phyloP scores from a whole-genome alignment of 73 alveolate species.

The Paramecium biaurelia region DNA sequence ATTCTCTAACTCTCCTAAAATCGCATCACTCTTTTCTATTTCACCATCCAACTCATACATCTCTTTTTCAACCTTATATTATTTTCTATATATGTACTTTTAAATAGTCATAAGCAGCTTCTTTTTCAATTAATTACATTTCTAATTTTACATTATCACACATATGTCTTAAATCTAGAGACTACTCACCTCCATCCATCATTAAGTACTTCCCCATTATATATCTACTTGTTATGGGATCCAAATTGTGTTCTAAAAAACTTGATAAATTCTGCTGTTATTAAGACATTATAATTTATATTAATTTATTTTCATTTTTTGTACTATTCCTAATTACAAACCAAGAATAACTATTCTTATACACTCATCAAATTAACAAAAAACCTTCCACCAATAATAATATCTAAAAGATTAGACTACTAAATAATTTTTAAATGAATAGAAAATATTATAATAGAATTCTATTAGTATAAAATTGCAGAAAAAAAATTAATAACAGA shows the following conservation, averaged over 20 bases:
- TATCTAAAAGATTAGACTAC: too few relatives aligned
- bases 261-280: conserved; percentile 16
- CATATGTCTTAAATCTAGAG: conserved; percentile 57
- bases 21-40: conserved; percentile 57
- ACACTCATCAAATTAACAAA: too few relatives aligned
- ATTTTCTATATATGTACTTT: not conserved
- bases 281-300: not conserved
- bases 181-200: conserved; percentile 32
- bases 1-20: conserved; percentile 56
- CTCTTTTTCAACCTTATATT: conserved; percentile 47
- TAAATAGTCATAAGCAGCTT: conserved; percentile 63
- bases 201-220: conserved; percentile 17
- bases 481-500: too few relatives aligned
- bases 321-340: too few relatives aligned
- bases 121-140: conserved; percentile 31
- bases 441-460: too few relatives aligned
- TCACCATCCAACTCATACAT: conserved; percentile 63
- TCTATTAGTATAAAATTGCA: too few relatives aligned
- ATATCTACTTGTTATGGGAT: conserved; percentile 44
- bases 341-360: too few relatives aligned
- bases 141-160: conserved; percentile 58
- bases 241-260: conserved; percentile 30
- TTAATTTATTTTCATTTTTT: not conserved
- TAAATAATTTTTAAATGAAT: too few relatives aligned
- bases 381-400: too few relatives aligned